phyloP scores from a whole-genome alignment of 1,284 basidiomycete species.

The Tylopilus sp. region DNA sequence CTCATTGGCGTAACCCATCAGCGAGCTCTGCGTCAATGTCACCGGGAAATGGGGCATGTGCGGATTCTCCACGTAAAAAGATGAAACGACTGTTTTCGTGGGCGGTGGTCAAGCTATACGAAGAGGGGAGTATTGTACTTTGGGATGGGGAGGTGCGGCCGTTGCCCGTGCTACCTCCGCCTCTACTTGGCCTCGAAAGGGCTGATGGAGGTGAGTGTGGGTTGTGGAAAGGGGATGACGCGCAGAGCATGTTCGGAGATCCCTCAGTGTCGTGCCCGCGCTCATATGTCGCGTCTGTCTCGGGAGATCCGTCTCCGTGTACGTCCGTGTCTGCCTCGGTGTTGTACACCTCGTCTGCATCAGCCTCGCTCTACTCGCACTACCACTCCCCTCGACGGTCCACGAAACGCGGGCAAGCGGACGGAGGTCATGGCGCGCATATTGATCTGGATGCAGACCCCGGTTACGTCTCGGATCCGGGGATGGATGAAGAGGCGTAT shows the following conservation, averaged over 20 bases:
- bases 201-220: slow-evolving; percentile 17
- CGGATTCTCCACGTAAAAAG: slow-evolving; percentile 34
- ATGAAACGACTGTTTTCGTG: slow-evolving; percentile 62
- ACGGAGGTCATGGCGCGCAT: neutral
- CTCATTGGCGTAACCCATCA: neutral
- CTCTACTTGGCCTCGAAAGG: neutral
- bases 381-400: slow-evolving; percentile 19
- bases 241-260: slow-evolving; percentile 9
- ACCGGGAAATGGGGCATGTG: no score
- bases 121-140: slow-evolving; percentile 64
- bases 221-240: slow-evolving; percentile 43
- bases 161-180: slow-evolving; percentile 8
- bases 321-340: slow-evolving; percentile 3
- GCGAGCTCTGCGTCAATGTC: neutral
- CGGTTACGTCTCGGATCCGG: slow-evolving; percentile 57
- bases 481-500: slow-evolving; percentile 52
- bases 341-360: slow-evolving; percentile 18
- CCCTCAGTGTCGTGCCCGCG: neutral
- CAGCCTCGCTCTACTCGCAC: slow-evolving; percentile 25
- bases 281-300: slow-evolving; percentile 1
- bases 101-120: slow-evolving; percentile 57
- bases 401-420: neutral
- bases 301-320: neutral
- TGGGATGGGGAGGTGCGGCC: slow-evolving; percentile 56
- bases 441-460: slow-evolving; percentile 36